A percentile compares a stretch with the other conserved stretches of the same genome.
These are phyloP conservation scores for Raffaelea arxii DNA, from an alignment of 2,329 filamentous ascomycete genomes.

Conservation along the genomic window DNA sequence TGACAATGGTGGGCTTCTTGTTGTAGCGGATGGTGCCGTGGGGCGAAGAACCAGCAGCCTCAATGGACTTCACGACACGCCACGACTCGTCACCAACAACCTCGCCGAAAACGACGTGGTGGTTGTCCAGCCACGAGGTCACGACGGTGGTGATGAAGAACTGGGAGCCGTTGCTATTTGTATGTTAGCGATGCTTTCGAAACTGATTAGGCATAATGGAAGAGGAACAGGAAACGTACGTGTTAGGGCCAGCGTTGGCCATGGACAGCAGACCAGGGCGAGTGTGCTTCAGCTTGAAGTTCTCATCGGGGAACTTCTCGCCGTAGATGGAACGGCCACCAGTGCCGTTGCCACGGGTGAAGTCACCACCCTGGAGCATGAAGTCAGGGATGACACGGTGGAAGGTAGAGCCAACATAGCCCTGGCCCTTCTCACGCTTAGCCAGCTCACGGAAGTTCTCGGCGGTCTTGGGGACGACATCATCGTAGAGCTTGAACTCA, in stretches of 20 bases:
- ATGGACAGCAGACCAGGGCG: conserved; percentile 77
- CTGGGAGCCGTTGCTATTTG: conserved; percentile 80
- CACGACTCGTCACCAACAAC: conserved; percentile 44
- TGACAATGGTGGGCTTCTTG: conserved; percentile 22
- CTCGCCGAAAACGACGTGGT: conserved; percentile 79
- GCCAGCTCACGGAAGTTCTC: conserved; percentile 80
- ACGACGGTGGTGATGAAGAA: conserved; percentile 95
- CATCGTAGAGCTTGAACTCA: conserved; percentile 73
- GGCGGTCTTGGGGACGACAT: conserved; percentile 78
- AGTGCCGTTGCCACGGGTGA: conserved; percentile 83
- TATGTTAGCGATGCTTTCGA: background rate
- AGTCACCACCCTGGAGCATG: conserved; percentile 96
- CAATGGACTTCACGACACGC: conserved; percentile 48
- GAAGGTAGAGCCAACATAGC: conserved; percentile 76
- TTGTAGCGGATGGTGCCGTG: conserved; percentile 48
- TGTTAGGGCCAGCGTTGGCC: conserved; percentile 94
- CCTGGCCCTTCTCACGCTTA: conserved; percentile 71
- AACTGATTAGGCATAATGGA: background rate
- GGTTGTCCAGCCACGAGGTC: conserved; percentile 75
- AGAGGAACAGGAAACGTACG: conserved; percentile 34
- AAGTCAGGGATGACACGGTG: conserved; percentile 89
- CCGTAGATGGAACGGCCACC: conserved; percentile 93
- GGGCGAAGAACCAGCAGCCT: conserved; percentile 44
- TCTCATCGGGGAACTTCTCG: conserved; percentile 90
- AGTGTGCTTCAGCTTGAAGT: conserved; percentile 69